phyloP scores from a whole-genome alignment of 2,329 filamentous ascomycete genomes.

The Botrytis squamosa region DNA sequence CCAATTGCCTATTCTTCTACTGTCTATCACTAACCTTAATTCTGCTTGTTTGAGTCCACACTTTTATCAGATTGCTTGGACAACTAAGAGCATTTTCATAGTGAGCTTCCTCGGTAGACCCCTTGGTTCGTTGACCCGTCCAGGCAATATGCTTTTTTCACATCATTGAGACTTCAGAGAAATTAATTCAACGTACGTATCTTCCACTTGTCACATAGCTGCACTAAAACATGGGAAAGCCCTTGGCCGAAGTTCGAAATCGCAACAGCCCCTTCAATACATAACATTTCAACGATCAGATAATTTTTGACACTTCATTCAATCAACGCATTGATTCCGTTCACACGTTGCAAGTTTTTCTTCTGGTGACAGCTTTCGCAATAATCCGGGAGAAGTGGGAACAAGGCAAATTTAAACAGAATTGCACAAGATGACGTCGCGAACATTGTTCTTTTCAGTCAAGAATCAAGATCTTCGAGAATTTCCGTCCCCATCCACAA shows the following conservation, averaged over 20 bases:
- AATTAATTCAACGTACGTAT: too few species aligned
- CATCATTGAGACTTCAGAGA: too few species aligned
- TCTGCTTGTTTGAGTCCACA: background rate
- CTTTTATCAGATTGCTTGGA: background rate
- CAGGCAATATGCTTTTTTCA: background rate
- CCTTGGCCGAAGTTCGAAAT: too few species aligned
- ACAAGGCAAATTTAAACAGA: background rate
- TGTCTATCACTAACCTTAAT: background rate
- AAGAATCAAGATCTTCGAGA: background rate
- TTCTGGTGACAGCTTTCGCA: background rate
- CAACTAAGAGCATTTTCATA: background rate
- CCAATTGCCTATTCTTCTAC: background rate
- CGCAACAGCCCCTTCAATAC: background rate
- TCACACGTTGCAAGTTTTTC: background rate
- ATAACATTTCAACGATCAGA: background rate
- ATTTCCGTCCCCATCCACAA: background rate
- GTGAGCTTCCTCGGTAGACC: background rate
- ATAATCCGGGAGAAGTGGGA: background rate
- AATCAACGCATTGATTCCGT: background rate
- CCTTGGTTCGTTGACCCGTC: background rate
- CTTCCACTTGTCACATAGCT: background rate
- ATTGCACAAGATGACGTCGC: background rate
- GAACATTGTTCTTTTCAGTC: background rate
- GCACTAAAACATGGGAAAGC: background rate
- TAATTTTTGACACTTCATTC: background rate